Base-by-base conservation (phyloP, 495 filamentous ascomycete genomes). In the Pyrenula aspistea region DNA sequence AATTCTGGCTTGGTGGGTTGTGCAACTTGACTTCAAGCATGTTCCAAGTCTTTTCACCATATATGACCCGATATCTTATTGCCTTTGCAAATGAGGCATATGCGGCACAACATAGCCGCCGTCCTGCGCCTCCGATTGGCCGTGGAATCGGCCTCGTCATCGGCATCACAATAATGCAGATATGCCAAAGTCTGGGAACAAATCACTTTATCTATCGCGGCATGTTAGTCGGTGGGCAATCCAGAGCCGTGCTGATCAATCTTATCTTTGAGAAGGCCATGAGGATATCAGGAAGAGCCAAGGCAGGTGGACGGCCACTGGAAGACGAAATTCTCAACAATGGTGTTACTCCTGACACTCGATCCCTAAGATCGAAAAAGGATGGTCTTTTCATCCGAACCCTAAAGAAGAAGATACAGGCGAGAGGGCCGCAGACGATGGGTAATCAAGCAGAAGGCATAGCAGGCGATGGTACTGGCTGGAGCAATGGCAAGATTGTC, bases 401-500 rank as follows among this genome's bases (percentile, higher is more conserved):
- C 55, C 66, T 77, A 22, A 65, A 63, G 31, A 74, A 70, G 51
- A 42, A 42, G 31, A 42, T 11, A 63, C 62, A 20, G 69, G 65
- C 25, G 63, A 58, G 22, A 73, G 74, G 57, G 70, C 69, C 55
- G 21, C 59, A 59, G 59, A 64, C 31, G 12, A 61, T 59, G 22
- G 58, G 61, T 25, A 68, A 70, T 59, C 67, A 61, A 12, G 69
- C 50, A 51, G 60, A 73, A 62, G 74, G 72, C 2, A 71, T 86
- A 12, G 65, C 77, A 10, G 82, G 81, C 15, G 85, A 90, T 60
- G 86, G 86, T 22, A 77, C 77, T 3, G 91, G 90, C 20, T 97
- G 92, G 92, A 82, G 82, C 50, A 97, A 96, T 63, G 92, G 92
- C 20, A 80, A 87, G 56, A 86, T 97, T 24, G 80, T 91, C 59